These are phyloP conservation scores for Pulveroboletus ridleyi DNA, from an alignment of 1,284 basidiomycete species.

Conservation along the genomic window DNA sequence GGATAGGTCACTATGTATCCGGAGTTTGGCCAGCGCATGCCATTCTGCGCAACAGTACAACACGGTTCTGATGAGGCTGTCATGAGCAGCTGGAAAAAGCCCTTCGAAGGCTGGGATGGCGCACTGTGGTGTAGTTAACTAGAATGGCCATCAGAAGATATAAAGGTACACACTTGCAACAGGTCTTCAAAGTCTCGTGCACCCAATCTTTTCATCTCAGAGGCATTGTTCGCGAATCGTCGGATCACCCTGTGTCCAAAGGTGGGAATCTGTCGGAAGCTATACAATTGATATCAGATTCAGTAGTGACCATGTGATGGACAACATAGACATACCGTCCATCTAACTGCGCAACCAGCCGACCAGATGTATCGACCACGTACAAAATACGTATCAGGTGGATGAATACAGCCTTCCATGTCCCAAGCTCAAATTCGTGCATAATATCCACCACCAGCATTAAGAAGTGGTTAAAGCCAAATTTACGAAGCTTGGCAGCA, in stretches of 20 bases:
- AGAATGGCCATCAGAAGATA: background rate
- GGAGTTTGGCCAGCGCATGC: background rate
- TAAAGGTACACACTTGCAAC: background rate
- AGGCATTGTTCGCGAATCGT: background rate
- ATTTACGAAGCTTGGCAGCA: background rate
- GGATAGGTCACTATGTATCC: background rate
- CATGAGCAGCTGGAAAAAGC: background rate
- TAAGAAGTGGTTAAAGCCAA: background rate
- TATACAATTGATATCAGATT: background rate
- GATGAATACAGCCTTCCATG: background rate
- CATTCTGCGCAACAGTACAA: background rate
- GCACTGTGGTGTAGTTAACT: background rate
- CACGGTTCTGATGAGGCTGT: background rate
- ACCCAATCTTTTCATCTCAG: background rate
- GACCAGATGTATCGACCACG: background rate
- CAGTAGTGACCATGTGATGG: background rate
- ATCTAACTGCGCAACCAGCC: background rate
- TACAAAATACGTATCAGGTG: background rate
- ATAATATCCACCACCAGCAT: background rate
- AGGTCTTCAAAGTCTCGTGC: no score
- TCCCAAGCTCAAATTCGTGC: background rate
- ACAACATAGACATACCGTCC: background rate
- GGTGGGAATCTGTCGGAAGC: background rate
- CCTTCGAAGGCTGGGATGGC: background rate
- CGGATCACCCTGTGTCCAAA: background rate